Evolutionary conservation across 139 green algal genomes (phyloP).

Genomic region (Haematococcus lacustris): DNA sequence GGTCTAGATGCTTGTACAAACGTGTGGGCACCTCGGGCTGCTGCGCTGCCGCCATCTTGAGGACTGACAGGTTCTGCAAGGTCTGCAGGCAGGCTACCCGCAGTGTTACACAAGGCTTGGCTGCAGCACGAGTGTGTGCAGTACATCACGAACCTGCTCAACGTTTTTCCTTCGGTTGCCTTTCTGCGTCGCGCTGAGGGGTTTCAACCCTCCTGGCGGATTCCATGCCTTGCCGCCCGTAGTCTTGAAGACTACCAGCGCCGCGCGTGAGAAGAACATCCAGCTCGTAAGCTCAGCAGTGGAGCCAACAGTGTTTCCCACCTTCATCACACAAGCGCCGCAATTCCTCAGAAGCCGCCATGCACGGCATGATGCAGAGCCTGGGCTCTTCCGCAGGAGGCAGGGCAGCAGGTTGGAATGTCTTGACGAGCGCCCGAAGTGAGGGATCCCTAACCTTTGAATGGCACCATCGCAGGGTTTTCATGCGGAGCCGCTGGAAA

Average conservation of each 20-base stretch:
- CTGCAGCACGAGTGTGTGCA: not conserved
- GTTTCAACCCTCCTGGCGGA: constrained; percentile 39
- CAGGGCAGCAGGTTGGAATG: too few relatives aligned
- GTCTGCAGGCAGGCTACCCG: not conserved
- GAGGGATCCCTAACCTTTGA: too few relatives aligned
- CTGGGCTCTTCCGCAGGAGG: too few relatives aligned
- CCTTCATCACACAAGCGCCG: too few relatives aligned
- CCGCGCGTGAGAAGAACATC: constrained; percentile 42
- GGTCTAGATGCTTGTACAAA: constrained; percentile 30
- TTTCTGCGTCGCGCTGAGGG: constrained; percentile 31
- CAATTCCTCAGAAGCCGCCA: too few relatives aligned
- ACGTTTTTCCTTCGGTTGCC: constrained; percentile 43
- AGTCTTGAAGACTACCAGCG: constrained; percentile 52
- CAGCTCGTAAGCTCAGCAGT: too few relatives aligned
- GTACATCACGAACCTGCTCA: not conserved
- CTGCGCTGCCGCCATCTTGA: constrained; percentile 30
- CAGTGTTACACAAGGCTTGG: not conserved
- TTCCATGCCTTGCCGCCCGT: constrained; percentile 59
- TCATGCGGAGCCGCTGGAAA: too few relatives aligned
- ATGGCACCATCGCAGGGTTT: too few relatives aligned
- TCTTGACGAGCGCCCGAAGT: too few relatives aligned
- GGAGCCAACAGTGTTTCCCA: too few relatives aligned
- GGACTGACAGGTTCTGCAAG: constrained; percentile 37
- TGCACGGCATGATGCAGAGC: too few relatives aligned
- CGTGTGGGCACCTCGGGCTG: constrained; percentile 32